These are phyloP conservation scores for Plasmodium yoelii DNA, from an alignment of 169 alveolate genomes.

Conservation along the genomic window DNA sequence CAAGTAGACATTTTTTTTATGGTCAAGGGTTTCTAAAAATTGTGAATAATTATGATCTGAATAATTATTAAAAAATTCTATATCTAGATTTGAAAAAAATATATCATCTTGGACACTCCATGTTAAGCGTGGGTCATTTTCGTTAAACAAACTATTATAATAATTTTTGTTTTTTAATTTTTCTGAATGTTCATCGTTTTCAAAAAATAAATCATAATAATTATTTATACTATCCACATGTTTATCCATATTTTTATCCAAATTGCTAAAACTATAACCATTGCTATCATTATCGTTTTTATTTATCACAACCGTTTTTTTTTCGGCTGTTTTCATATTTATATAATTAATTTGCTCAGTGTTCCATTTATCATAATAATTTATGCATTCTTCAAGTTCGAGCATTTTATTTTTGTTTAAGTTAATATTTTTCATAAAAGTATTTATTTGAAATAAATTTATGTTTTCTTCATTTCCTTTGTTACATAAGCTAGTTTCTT, in stretches of 20 bases:
- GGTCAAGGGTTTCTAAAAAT: constrained; percentile 13
- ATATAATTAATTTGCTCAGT: constrained; percentile 2
- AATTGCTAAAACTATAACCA: neutral
- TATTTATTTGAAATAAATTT: constrained; percentile 1
- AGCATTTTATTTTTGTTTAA: neutral
- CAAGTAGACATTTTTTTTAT: constrained; percentile 12
- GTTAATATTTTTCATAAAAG: constrained; percentile 14
- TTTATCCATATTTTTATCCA: neutral
- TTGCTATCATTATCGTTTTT: neutral
- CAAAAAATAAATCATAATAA: constrained; percentile 14
- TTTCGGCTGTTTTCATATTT: neutral
- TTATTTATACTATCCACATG: constrained; percentile 14
- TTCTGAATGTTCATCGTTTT: neutral
- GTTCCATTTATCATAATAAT: constrained; percentile 12
- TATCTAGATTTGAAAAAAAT: constrained; percentile 10
- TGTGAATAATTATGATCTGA: constrained; percentile 17
- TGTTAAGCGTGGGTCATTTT: constrained; percentile 6
- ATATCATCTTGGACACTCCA: constrained; percentile 6
- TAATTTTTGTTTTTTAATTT: neutral
- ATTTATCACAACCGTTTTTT: neutral
- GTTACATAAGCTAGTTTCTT: neutral
- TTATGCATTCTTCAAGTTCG: constrained; percentile 16
- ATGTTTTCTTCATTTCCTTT: neutral
- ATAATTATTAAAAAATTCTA: constrained; percentile 4
- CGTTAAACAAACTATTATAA: constrained; percentile 9